Evolutionary conservation across 768 basidiomycete genomes (phyloP), one percentile per base, ranked within the genome.

Genomic region (Naematelia aurantialba): DNA sequence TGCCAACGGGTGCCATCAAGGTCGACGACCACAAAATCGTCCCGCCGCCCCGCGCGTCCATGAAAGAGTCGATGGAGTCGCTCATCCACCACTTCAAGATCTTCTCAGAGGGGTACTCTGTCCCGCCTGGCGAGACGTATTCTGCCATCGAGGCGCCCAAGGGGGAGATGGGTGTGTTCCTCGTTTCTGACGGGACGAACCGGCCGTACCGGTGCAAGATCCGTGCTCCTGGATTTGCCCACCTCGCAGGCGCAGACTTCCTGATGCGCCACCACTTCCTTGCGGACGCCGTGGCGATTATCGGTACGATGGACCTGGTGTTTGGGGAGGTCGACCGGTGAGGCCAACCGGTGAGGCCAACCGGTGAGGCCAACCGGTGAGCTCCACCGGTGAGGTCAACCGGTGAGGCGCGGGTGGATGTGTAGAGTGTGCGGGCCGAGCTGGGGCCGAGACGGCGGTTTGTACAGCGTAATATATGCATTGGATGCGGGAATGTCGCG

Each of bases 51-150:
- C 87, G 94, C 58, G 93, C 94, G 0, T 87, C 87, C 56, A 99
- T 99, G 96, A 99, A 99, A 80, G 96, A 99, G 81, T 90, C 87
- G 79, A 97, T 97, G 92, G 93, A 97, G 79, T 85, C 88, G 4
- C 83, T 97, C 57, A 97, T 99, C 67, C 94, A 99, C 76, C 94
- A 98, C 81, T 97, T 99, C 82, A 99, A 99, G 82, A 83, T 96
- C 68, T 98, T 91, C 81, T 89, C 88, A 54, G 94, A 98, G 78
- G 94, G 94, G 12, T 98, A 89, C 80, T 89, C 89, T 24, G 94
- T 98, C 25, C 96, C 96, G 17, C 89, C 75, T 25, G 80, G 80
- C 29, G 92, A 97, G 80, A 97, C 94, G 0, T 98, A 99, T 81
- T 85, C 84, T 51, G 94, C 94, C 1, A 97, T 98, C 66, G 96